Conservation (phyloP, 2,329 filamentous ascomycete species). For the Alternaria sp. region DNA sequence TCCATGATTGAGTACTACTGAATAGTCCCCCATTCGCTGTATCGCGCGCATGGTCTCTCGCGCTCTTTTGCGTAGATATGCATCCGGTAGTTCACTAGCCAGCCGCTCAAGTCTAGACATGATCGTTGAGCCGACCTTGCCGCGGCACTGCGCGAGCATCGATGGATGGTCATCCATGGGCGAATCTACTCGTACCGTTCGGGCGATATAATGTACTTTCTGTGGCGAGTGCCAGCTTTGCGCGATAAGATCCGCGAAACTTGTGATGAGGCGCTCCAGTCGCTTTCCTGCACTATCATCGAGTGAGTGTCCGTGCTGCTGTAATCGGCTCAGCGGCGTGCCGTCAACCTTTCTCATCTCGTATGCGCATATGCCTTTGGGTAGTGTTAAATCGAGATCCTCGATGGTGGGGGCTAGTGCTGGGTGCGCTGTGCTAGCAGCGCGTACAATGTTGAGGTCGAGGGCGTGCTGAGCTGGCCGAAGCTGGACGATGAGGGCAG, state of each 20-base stretch:
- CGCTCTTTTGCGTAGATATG: constrained; percentile 26
- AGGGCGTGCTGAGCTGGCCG: constrained; percentile 32
- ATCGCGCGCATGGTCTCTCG: constrained; percentile 11
- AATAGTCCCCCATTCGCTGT: constrained; percentile 58
- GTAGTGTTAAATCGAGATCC: constrained; percentile 13
- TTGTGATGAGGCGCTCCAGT: constrained; percentile 31
- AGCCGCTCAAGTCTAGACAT: constrained; percentile 34
- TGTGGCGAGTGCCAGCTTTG: constrained; percentile 23
- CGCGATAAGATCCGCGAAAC: constrained; percentile 38
- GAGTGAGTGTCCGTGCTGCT: constrained; percentile 4
- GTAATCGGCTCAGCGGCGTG: constrained; percentile 24
- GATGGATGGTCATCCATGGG: constrained; percentile 16
- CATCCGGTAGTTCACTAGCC: constrained; percentile 29
- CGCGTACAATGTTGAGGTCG: constrained; percentile 22
- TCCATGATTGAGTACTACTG: constrained; percentile 66
- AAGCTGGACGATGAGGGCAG: constrained; percentile 33
- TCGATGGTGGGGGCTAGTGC: constrained; percentile 27
- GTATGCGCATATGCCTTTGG: constrained; percentile 24
- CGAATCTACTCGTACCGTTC: constrained; percentile 22
- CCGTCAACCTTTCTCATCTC: constrained; percentile 38
- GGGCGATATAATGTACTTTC: not conserved
- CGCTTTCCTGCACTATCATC: constrained; percentile 3
- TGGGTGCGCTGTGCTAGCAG: constrained; percentile 30
- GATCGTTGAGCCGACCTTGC: constrained; percentile 39
- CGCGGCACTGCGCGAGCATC: constrained; percentile 28